A percentile compares a stretch with the other conserved stretches of the same genome.
Evolutionary conservation across 1,139 yeast species (phyloP).

Genomic region (Meyerozyma guilliermondii): DNA sequence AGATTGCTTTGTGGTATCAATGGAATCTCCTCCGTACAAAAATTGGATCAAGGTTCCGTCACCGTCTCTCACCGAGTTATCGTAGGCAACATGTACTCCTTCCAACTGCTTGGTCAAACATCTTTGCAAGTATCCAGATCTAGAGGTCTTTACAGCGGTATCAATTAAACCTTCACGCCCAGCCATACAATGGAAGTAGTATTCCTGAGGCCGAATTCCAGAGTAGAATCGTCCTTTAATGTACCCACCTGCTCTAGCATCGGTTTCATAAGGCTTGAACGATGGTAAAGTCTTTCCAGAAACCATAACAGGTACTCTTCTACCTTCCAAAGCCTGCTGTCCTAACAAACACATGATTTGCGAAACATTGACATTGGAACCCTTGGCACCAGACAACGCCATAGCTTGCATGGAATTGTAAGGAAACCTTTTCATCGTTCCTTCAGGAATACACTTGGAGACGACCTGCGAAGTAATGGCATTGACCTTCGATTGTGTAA

Average conservation of each 20-base stretch:
- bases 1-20: constrained; percentile 92
- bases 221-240: constrained; percentile 96
- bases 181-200: constrained; percentile 99
- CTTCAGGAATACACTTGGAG: constrained; percentile 89
- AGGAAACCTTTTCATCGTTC: constrained; percentile 94
- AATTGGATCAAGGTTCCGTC: constrained; percentile 94
- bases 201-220: constrained; percentile 98
- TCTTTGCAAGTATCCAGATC: constrained; percentile 98
- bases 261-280: constrained; percentile 94
- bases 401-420: constrained; percentile 96
- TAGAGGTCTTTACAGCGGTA: constrained; percentile 97
- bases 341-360: constrained; percentile 99
- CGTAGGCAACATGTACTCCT: constrained; percentile 93
- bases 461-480: constrained; percentile 91
- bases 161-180: constrained; percentile 99
- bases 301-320: constrained; percentile 99
- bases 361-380: constrained; percentile 96
- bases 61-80: constrained; percentile 91
- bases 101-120: constrained; percentile 97
- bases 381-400: constrained; percentile 99
- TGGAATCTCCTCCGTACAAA: constrained; percentile 95
- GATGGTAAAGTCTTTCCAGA: constrained; percentile 97
- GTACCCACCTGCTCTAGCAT: constrained; percentile 98
- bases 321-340: constrained; percentile 98
- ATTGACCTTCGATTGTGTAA: constrained; percentile 90